A percentile compares a stretch with the other conserved stretches of the same genome.
Evolutionary conservation across 202 grass and related monocot species (phyloP).

Genomic region (Eragrostis tef): DNA sequence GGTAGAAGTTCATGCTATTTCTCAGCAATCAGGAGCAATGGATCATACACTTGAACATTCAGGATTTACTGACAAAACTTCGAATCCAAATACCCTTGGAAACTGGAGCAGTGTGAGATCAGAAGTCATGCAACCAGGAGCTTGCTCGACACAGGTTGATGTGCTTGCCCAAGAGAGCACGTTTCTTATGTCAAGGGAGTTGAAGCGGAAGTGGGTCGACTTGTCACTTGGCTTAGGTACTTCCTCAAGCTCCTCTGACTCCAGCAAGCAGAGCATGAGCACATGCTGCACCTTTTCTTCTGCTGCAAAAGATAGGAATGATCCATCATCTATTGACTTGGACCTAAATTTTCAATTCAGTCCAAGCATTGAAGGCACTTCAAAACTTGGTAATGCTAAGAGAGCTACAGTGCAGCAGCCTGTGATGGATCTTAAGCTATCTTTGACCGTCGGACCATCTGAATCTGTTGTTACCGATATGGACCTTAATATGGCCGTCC

Average conservation of each 20-base stretch:
- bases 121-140: constrained; percentile 31
- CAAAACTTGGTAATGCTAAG: constrained; percentile 40
- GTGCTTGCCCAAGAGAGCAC: constrained; percentile 40
- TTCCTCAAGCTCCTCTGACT: constrained; percentile 68
- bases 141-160: constrained; percentile 24
- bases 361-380: constrained; percentile 54
- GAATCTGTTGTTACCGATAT: constrained; percentile 67
- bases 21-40: constrained; percentile 16
- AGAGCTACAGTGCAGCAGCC: constrained; percentile 40
- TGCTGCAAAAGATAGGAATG: constrained; percentile 65
- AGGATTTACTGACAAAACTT: constrained; percentile 34
- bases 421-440: constrained; percentile 63
- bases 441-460: constrained; percentile 58
- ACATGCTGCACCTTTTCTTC: constrained; percentile 65
- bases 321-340: constrained; percentile 59
- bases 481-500: constrained; percentile 24
- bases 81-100: constrained; percentile 19
- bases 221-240: constrained; percentile 58
- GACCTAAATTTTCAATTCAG: constrained; percentile 62
- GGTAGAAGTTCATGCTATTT: constrained; percentile 23
- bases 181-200: constrained; percentile 52
- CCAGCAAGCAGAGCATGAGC: constrained; percentile 59
- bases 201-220: constrained; percentile 64
- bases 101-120: constrained; percentile 40
- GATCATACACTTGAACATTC: constrained; percentile 18